Conservation (phyloP, 345 rosid genomes). For the Geranium rotundifolium region DNA sequence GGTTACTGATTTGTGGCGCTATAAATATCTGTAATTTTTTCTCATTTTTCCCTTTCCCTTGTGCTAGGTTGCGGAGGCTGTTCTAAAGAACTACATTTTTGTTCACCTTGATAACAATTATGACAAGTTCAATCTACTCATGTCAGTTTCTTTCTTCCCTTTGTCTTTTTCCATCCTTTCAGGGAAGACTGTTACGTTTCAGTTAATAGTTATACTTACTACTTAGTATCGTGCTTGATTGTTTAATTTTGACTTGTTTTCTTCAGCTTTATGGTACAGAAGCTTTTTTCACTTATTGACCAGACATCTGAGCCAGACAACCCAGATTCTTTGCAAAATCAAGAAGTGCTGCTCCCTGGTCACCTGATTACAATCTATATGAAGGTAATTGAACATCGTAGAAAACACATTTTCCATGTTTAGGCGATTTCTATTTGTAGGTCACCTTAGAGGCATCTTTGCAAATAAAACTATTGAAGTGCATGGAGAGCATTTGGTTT, state of each 20-base stretch:
- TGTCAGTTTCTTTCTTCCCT: conserved; percentile 32
- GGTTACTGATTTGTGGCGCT: no score
- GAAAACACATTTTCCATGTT: no score
- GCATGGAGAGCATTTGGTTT: no score
- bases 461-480: no score
- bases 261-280: conserved; percentile 83
- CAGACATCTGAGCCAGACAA: conserved; percentile 81
- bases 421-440: background rate
- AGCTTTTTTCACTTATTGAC: conserved; percentile 88
- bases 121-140: conserved; percentile 89
- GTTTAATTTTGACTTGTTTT: conserved; percentile 11
- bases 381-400: conserved; percentile 37
- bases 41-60: conserved; percentile 6
- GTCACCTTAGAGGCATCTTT: background rate
- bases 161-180: conserved; percentile 5
- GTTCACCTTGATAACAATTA: conserved; percentile 70
- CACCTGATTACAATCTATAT: conserved; percentile 79
- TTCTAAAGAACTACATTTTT: conserved; percentile 57
- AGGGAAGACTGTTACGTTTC: background rate
- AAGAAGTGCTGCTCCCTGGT: conserved; percentile 89
- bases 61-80: conserved; percentile 65
- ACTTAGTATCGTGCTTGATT: no score
- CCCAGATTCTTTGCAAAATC: conserved; percentile 92
- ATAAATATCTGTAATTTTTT: background rate
- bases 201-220: background rate